These are phyloP conservation scores for Monosporozyma aquatica DNA, from an alignment of 805 yeast species.

Conservation along the genomic window DNA sequence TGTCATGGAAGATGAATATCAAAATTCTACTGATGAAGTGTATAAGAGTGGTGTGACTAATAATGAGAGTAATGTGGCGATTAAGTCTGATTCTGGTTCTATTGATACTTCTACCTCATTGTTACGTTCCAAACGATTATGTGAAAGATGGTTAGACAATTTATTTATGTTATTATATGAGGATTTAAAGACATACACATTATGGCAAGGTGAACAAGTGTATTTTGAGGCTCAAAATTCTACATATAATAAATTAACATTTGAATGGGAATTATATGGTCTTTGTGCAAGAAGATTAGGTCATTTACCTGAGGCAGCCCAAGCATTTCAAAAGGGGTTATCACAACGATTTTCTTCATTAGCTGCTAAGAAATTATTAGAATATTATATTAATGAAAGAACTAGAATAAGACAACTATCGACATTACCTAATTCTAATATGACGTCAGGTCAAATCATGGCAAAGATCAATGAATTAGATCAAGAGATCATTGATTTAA, in stretches of 20 bases:
- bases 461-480: constrained; percentile 31
- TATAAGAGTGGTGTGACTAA: background rate
- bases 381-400: constrained; percentile 49
- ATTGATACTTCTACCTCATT: constrained; percentile 6
- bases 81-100: constrained; percentile 3
- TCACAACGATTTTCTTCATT: constrained; percentile 69
- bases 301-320: constrained; percentile 78
- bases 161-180: constrained; percentile 62
- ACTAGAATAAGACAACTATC: constrained; percentile 19
- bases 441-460: constrained; percentile 29
- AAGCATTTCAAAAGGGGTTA: constrained; percentile 70
- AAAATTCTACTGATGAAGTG: constrained; percentile 20
- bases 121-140: constrained; percentile 55
- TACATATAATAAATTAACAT: constrained; percentile 63
- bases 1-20: constrained; percentile 58
- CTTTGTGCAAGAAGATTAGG: constrained; percentile 75
- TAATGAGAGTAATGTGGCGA: background rate
- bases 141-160: constrained; percentile 76
- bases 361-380: constrained; percentile 65
- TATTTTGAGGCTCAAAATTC: constrained; percentile 85
- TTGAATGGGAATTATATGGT: constrained; percentile 92
- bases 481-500: constrained; percentile 52
- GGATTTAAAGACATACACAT: constrained; percentile 71
- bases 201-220: constrained; percentile 87
- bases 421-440: constrained; percentile 16